Evolutionary conservation across 164 flowering plant species (phyloP).

Genomic region (Tetracentron sinense): DNA sequence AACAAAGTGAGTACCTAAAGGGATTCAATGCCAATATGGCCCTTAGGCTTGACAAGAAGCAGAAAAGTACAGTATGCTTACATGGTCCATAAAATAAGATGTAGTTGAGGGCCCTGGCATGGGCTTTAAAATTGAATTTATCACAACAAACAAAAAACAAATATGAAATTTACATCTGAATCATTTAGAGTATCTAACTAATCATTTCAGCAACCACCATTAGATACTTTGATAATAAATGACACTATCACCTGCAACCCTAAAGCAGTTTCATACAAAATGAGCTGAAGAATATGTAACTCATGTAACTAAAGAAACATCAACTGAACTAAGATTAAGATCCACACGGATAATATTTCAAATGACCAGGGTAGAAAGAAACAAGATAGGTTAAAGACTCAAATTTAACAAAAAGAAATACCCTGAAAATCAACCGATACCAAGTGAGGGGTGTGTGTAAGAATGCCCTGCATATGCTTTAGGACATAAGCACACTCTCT

Average conservation of each 20-base stretch:
- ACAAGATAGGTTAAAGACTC: not conserved
- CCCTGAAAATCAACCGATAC: constrained; percentile 75
- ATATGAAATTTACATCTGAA: too few species aligned
- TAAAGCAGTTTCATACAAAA: not conserved
- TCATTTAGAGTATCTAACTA: not conserved
- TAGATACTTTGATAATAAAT: too few species aligned
- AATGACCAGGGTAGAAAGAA: not conserved
- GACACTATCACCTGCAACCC: too few species aligned
- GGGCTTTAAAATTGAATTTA: not conserved
- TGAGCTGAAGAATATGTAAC: not conserved
- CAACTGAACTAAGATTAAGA: not conserved
- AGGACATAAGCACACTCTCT: constrained; percentile 7
- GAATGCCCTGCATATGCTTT: constrained; percentile 51
- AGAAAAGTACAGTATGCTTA: too few species aligned
- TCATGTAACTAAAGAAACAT: not conserved
- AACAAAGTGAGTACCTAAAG: not conserved
- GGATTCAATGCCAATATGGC: not conserved
- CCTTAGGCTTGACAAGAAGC: too few species aligned
- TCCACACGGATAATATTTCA: too few species aligned
- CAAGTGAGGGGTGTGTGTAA: constrained; percentile 80
- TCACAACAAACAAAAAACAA: not conserved
- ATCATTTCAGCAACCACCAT: not conserved
- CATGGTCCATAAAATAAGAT: too few species aligned
- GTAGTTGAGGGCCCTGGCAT: not conserved
- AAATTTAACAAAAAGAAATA: constrained; percentile 23